A percentile compares a stretch with the other conserved stretches of the same genome.
phyloP scores from a whole-genome alignment of 2,329 filamentous ascomycete genomes.

The Sporothrix humicola region DNA sequence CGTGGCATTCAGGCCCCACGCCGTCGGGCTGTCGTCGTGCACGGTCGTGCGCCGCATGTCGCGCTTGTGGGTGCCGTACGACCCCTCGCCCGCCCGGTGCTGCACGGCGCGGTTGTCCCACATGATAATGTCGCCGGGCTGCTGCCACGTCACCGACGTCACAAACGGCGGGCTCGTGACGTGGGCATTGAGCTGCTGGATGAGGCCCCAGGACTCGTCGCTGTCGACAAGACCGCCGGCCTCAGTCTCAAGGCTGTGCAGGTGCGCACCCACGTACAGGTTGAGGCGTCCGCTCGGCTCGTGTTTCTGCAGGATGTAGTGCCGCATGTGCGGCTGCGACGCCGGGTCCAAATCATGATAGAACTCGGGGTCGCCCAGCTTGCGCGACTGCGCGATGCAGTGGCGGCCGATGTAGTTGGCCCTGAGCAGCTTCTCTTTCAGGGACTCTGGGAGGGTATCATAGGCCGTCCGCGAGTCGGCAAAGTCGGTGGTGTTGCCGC shows the following conservation, averaged over 20 bases:
- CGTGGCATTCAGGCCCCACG: constrained; percentile 48
- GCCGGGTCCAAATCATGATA: constrained; percentile 50
- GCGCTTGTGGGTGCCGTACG: constrained; percentile 54
- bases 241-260: constrained; percentile 56
- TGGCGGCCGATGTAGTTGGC: constrained; percentile 55
- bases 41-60: constrained; percentile 64
- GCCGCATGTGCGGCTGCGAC: constrained; percentile 49
- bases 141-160: constrained; percentile 54
- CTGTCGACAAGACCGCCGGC: constrained; percentile 34
- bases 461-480: constrained; percentile 60
- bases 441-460: constrained; percentile 50
- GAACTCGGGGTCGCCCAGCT: constrained; percentile 55
- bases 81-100: constrained; percentile 58
- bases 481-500: constrained; percentile 61
- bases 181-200: constrained; percentile 54
- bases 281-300: constrained; percentile 58
- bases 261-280: constrained; percentile 59
- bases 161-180: constrained; percentile 55
- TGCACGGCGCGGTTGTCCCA: constrained; percentile 66
- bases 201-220: constrained; percentile 46
- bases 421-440: constrained; percentile 47
- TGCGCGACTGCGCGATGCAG: constrained; percentile 59
- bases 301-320: constrained; percentile 58
- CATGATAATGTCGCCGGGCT: constrained; percentile 57
- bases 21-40: constrained; percentile 51